Conservation (phyloP, 2,329 filamentous ascomycete species). For the Ophiostoma piceae region DNA sequence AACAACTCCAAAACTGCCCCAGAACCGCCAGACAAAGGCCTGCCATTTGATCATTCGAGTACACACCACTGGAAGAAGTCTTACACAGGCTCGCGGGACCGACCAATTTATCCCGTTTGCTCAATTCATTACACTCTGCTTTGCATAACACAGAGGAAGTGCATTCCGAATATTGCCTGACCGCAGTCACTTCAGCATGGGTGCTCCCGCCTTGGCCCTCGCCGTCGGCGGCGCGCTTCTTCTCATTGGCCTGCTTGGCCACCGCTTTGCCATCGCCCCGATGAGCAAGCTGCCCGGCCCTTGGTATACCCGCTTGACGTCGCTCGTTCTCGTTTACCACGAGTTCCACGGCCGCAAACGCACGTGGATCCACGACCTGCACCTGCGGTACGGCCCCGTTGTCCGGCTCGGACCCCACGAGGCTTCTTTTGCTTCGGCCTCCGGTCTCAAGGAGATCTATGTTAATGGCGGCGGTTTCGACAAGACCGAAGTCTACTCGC, state of each 20-base stretch:
- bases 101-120: neutral
- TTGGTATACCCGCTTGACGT: slow-evolving; percentile 20
- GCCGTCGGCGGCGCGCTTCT: slow-evolving; percentile 3
- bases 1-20: neutral
- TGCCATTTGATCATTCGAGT: neutral
- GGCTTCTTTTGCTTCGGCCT: slow-evolving; percentile 18
- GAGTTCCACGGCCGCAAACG: slow-evolving; percentile 20
- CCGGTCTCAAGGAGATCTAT: slow-evolving; percentile 20
- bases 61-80: neutral
- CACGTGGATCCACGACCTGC: slow-evolving; percentile 21
- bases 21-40: slow-evolving; percentile 3
- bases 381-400: slow-evolving; percentile 19
- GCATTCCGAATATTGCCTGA: neutral
- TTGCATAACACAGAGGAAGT: neutral
- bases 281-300: slow-evolving; percentile 19
- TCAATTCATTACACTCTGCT: neutral
- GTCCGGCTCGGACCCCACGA: slow-evolving; percentile 21
- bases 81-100: neutral
- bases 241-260: slow-evolving; percentile 10
- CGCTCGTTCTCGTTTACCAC: slow-evolving; percentile 17
- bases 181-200: neutral
- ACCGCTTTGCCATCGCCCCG: slow-evolving; percentile 12
- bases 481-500: slow-evolving; percentile 22
- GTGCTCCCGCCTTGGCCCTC: slow-evolving; percentile 10
- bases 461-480: slow-evolving; percentile 15